Evolutionary conservation across 2,329 filamentous ascomycete genomes (phyloP).

Genomic region (Pyrenochaeta sp.): DNA sequence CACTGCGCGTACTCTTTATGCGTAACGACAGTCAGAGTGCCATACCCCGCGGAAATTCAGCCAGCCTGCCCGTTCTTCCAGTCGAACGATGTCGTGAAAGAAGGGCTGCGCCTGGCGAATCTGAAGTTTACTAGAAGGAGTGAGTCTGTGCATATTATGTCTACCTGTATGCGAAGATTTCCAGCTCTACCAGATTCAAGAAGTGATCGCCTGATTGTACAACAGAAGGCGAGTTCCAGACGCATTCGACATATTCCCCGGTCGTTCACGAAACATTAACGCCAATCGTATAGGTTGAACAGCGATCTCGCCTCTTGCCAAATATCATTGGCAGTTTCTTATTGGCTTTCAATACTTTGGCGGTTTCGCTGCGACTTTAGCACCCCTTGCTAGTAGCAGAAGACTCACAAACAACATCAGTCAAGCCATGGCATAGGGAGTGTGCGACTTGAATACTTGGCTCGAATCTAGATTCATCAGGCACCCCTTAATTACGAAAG

Average conservation of each 20-base stretch:
- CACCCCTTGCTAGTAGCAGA: background rate
- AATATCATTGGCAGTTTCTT: background rate
- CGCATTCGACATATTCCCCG: background rate
- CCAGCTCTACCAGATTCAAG: background rate
- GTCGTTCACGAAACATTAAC: background rate
- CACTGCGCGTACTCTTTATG: too few relatives aligned
- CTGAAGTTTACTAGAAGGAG: too few relatives aligned
- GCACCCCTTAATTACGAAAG: too few relatives aligned
- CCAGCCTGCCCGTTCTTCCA: too few relatives aligned
- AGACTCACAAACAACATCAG: background rate
- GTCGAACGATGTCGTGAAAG: too few relatives aligned
- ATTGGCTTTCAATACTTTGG: background rate
- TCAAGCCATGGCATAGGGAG: background rate
- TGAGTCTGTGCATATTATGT: too few relatives aligned
- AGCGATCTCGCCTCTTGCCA: background rate
- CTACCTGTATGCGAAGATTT: too few relatives aligned
- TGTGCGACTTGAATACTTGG: background rate
- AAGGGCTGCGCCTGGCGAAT: too few relatives aligned
- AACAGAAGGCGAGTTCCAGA: background rate
- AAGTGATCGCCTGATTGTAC: background rate
- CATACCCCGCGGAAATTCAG: too few relatives aligned
- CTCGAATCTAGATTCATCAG: too few relatives aligned
- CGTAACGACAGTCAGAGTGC: too few relatives aligned
- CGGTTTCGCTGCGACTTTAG: background rate
- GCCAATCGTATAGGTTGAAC: background rate